Evolutionary conservation across 495 filamentous ascomycete genomes (phyloP).

Genomic region (Podospora comata): DNA sequence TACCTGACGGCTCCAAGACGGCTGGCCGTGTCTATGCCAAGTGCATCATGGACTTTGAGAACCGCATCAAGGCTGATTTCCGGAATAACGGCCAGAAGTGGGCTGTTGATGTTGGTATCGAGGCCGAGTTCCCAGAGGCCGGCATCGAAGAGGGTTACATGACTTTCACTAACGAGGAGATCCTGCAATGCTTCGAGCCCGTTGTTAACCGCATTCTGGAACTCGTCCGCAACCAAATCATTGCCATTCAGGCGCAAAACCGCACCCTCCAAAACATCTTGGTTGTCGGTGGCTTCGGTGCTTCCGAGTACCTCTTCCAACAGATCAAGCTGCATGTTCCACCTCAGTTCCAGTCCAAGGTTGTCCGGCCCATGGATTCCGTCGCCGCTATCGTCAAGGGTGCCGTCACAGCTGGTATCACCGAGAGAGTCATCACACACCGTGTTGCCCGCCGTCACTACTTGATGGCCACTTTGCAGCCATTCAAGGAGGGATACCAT

Average conservation of each 20-base stretch:
- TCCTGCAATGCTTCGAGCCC: conserved; percentile 73
- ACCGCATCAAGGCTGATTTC: conserved; percentile 76
- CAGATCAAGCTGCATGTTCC: conserved; percentile 79
- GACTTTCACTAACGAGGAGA: conserved; percentile 80
- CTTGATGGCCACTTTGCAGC: conserved; percentile 97
- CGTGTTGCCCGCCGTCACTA: conserved; percentile 98
- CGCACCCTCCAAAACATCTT: conserved; percentile 68
- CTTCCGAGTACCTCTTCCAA: conserved; percentile 75
- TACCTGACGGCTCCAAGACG: conserved; percentile 70
- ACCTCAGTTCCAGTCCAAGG: conserved; percentile 76
- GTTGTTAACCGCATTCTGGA: conserved; percentile 72
- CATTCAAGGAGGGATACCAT: conserved; percentile 98
- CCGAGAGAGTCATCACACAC: conserved; percentile 91
- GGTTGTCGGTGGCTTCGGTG: conserved; percentile 71
- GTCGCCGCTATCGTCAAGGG: conserved; percentile 76
- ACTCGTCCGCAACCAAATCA: conserved; percentile 72
- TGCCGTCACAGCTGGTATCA: conserved; percentile 84
- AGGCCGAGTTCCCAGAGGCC: conserved; percentile 72
- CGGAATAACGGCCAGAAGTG: conserved; percentile 77
- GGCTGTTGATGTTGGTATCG: conserved; percentile 74
- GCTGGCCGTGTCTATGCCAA: conserved; percentile 73
- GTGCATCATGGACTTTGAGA: conserved; percentile 80
- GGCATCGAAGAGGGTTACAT: conserved; percentile 77
- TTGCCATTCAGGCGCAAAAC: conserved; percentile 74
- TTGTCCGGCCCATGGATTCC: conserved; percentile 74